These are phyloP conservation scores for Fusarium mexicanum DNA, from an alignment of 2,329 filamentous ascomycete genomes.

Conservation along the genomic window DNA sequence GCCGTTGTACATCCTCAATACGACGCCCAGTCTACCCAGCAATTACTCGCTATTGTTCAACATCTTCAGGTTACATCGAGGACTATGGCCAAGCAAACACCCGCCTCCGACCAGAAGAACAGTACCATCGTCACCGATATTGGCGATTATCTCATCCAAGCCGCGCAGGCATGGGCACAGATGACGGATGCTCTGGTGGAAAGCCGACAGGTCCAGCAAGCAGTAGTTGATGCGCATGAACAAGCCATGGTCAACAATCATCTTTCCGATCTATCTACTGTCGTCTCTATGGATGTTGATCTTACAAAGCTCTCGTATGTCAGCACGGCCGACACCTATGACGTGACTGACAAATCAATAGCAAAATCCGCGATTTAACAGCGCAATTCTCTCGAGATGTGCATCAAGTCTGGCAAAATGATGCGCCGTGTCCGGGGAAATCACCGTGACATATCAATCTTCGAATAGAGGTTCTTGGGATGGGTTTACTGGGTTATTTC, in stretches of 20 bases:
- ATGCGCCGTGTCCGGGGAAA: not conserved
- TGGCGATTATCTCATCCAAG: constrained; percentile 49
- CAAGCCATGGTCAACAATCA: constrained; percentile 39
- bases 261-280: constrained; percentile 43
- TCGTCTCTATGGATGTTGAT: constrained; percentile 47
- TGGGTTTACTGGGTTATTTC: not conserved
- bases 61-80: constrained; percentile 13
- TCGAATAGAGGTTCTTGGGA: not conserved
- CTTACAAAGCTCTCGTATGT: constrained; percentile 29
- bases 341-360: constrained; percentile 2
- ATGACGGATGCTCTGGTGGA: constrained; percentile 47
- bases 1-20: constrained; percentile 7
- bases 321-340: not conserved
- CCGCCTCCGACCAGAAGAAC: constrained; percentile 16
- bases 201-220: constrained; percentile 46
- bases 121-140: constrained; percentile 46
- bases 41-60: constrained; percentile 21
- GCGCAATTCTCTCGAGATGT: constrained; percentile 34
- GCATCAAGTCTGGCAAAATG: constrained; percentile 26
- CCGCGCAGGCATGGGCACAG: constrained; percentile 46
- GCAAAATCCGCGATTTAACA: constrained; percentile 35
- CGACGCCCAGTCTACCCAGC: constrained; percentile 23
- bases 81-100: constrained; percentile 23
- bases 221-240: constrained; percentile 42
- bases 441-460: not conserved